phyloP scores from a whole-genome alignment of 768 basidiomycete genomes.

The Rhizopogon salebrosus region DNA sequence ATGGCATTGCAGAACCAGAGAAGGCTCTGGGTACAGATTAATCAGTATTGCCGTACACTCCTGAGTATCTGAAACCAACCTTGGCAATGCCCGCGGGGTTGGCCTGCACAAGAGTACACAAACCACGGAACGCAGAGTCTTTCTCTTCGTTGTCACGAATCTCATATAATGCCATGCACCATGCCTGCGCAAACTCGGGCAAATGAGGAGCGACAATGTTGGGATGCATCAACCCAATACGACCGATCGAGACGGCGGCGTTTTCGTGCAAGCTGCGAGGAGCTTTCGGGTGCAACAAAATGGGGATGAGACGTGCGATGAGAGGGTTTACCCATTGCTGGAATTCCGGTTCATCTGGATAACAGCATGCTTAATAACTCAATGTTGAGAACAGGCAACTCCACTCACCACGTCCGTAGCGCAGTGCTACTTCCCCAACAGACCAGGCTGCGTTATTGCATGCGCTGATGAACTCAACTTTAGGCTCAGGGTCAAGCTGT shows the following conservation, averaged over 20 bases:
- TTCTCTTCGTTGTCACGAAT: slow-evolving; percentile 99
- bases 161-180: slow-evolving; percentile 96
- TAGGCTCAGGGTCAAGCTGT: slow-evolving; percentile 91
- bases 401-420: slow-evolving; percentile 72
- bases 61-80: slow-evolving; percentile 42
- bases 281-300: slow-evolving; percentile 87
- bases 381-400: not conserved
- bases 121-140: slow-evolving; percentile 96
- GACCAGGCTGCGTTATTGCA: slow-evolving; percentile 99
- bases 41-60: slow-evolving; percentile 2
- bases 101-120: slow-evolving; percentile 91
- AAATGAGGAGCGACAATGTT: slow-evolving; percentile 83
- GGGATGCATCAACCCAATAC: slow-evolving; percentile 93
- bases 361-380: slow-evolving; percentile 5
- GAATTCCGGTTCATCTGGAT: slow-evolving; percentile 75
- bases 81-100: slow-evolving; percentile 94
- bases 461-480: slow-evolving; percentile 90
- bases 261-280: slow-evolving; percentile 95
- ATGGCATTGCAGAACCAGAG: slow-evolving; percentile 99
- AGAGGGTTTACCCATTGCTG: slow-evolving; percentile 87
- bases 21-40: slow-evolving; percentile 57
- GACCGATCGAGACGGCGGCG: slow-evolving; percentile 96
- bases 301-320: slow-evolving; percentile 86
- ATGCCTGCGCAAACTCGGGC: slow-evolving; percentile 86
- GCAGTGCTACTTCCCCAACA: slow-evolving; percentile 95